phyloP scores from a whole-genome alignment of 208 protist species.

The Trypanosoma boissoni region DNA sequence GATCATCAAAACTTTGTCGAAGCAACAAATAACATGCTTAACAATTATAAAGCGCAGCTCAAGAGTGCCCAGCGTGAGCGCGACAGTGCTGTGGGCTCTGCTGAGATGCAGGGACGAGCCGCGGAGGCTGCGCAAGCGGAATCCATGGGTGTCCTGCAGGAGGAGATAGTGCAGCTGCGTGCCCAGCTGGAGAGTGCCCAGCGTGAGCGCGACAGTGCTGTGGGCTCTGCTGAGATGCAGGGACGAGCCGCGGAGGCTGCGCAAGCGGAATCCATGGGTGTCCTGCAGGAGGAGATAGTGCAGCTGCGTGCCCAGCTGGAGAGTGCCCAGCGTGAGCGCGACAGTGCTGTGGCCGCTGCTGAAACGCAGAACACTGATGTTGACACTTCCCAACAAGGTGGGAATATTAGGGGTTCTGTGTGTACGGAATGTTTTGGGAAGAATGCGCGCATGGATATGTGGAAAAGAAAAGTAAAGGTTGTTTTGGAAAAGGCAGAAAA shows the following conservation, averaged over 20 bases:
- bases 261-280: conserved; percentile 1
- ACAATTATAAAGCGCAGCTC: conserved; percentile 13
- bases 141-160: background rate
- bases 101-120: conserved; percentile 1
- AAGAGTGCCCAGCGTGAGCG: conserved; percentile 11
- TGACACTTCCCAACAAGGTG: no score
- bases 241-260: conserved; percentile 1
- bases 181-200: conserved; percentile 13
- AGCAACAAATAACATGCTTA: conserved; percentile 13
- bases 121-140: background rate
- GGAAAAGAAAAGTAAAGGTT: conserved; percentile 24
- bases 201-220: conserved; percentile 3
- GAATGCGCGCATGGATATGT: background rate
- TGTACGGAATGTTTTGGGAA: background rate
- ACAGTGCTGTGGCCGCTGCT: background rate
- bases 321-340: conserved; percentile 9
- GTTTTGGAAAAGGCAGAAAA: background rate
- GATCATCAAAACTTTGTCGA: conserved; percentile 10
- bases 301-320: conserved; percentile 16
- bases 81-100: conserved; percentile 1
- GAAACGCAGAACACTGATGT: no score
- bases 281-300: background rate
- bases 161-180: conserved; percentile 1
- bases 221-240: background rate
- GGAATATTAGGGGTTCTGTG: no score